A percentile compares a stretch with the other conserved stretches of the same genome.
Conservation (phyloP, 768 basidiomycete genomes). For the Panellus pusillus region DNA sequence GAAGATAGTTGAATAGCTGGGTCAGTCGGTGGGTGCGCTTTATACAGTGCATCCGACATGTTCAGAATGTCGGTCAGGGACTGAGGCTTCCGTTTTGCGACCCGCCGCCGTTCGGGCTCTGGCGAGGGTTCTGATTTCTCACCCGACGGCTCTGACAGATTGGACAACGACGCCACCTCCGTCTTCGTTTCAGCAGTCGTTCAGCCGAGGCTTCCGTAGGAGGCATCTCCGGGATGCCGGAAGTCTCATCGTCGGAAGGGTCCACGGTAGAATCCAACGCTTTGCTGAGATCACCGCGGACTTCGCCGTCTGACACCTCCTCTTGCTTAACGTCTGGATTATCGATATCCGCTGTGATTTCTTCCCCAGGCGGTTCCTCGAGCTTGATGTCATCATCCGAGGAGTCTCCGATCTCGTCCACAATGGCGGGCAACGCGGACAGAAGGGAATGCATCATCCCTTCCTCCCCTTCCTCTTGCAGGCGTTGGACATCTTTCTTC, state of each 20-base stretch:
- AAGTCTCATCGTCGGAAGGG: background rate
- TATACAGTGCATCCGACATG: conserved; percentile 58
- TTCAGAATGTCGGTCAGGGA: conserved; percentile 52
- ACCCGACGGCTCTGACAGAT: background rate
- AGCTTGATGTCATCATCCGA: background rate
- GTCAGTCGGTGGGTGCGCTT: conserved; percentile 59
- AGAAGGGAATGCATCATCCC: conserved; percentile 38
- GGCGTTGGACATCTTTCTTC: conserved; percentile 60
- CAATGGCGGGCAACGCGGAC: conserved; percentile 33
- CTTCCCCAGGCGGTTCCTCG: background rate
- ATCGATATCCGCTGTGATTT: background rate
- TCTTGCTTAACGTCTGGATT: conserved; percentile 7
- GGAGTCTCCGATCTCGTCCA: conserved; percentile 34
- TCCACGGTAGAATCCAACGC: background rate
- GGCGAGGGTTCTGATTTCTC: conserved; percentile 5
- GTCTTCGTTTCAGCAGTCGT: background rate
- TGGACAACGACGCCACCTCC: background rate
- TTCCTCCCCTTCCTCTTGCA: conserved; percentile 64
- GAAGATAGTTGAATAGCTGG: conserved; percentile 50
- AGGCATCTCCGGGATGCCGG: background rate
- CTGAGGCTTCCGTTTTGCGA: conserved; percentile 28
- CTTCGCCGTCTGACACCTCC: background rate
- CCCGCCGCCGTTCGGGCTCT: background rate
- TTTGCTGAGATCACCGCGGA: background rate
- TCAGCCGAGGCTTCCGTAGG: background rate